phyloP scores from a whole-genome alignment of 306 rosid species.

The barrel medic (Medicago truncatula) region DNA sequence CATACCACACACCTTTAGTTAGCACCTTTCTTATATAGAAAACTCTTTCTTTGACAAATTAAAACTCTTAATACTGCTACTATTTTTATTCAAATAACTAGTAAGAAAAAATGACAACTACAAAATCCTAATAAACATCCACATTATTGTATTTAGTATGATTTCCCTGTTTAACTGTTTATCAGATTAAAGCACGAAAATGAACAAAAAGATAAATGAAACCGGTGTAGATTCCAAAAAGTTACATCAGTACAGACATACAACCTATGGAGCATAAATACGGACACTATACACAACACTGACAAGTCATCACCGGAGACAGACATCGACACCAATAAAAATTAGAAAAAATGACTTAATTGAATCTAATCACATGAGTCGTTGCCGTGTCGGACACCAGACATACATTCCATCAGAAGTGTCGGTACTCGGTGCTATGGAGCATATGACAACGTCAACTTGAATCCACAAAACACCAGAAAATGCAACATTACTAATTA shows the following conservation, averaged over 20 bases:
- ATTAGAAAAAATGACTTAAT: no score
- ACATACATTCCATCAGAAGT: no score
- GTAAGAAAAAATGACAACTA: neutral
- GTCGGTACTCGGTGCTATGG: no score
- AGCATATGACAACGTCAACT: neutral
- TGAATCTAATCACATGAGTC: no score
- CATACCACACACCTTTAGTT: neutral
- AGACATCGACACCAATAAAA: no score
- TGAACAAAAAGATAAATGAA: neutral
- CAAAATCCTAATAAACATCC: neutral
- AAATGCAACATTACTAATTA: no score
- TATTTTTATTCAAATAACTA: slow-evolving; percentile 4
- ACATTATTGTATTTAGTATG: neutral
- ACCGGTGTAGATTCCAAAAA: neutral
- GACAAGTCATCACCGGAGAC: no score
- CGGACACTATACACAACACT: neutral
- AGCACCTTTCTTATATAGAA: neutral
- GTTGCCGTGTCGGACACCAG: no score
- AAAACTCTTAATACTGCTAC: slow-evolving; percentile 8
- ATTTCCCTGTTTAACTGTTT: neutral
- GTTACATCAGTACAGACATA: neutral
- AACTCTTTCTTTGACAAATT: slow-evolving; percentile 33
- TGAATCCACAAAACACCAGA: no score
- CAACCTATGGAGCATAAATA: no score
- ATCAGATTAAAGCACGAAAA: neutral